phyloP scores from a whole-genome alignment of 1,284 basidiomycete species.

The Cutaneotrichosporon cutaneum region DNA sequence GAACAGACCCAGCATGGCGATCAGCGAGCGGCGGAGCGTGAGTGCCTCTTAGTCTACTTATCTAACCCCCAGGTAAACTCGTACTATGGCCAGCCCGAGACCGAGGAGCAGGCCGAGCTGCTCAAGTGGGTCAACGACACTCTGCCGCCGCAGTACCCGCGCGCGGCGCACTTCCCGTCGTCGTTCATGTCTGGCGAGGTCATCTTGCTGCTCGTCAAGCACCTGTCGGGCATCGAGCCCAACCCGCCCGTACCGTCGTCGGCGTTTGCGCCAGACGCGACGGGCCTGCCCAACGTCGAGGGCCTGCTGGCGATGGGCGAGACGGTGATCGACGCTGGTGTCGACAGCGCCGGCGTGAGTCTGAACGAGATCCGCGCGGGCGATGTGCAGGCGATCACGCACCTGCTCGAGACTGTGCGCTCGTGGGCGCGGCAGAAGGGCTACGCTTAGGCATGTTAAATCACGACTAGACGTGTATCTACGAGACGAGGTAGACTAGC shows the following conservation, averaged over 20 bases:
- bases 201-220: slow-evolving; percentile 53
- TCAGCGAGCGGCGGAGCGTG: slow-evolving; percentile 9
- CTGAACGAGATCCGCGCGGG: slow-evolving; percentile 84
- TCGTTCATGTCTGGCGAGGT: slow-evolving; percentile 55
- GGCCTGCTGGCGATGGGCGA: slow-evolving; percentile 85
- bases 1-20: slow-evolving; percentile 11
- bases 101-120: slow-evolving; percentile 56
- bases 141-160: slow-evolving; percentile 64
- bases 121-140: slow-evolving; percentile 83
- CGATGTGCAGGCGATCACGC: slow-evolving; percentile 71
- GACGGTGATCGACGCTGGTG: slow-evolving; percentile 80
- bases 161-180: slow-evolving; percentile 59
- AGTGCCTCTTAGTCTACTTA: not conserved
- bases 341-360: slow-evolving; percentile 80
- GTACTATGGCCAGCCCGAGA: slow-evolving; percentile 28
- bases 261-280: slow-evolving; percentile 42
- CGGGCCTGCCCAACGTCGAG: slow-evolving; percentile 63
- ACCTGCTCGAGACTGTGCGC: slow-evolving; percentile 67
- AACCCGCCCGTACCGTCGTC: slow-evolving; percentile 40
- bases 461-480: slow-evolving; percentile 1
- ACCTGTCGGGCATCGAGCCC: slow-evolving; percentile 45
- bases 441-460: not conserved
- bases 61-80: slow-evolving; percentile 24
- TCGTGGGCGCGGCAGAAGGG: slow-evolving; percentile 26
- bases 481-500: not conserved